Percentiles rank a stretch among this genome's conserved stretches.
These are phyloP conservation scores for Oryza longistaminata DNA, from an alignment of 176 grass and related monocot species.

Conservation along the genomic window DNA sequence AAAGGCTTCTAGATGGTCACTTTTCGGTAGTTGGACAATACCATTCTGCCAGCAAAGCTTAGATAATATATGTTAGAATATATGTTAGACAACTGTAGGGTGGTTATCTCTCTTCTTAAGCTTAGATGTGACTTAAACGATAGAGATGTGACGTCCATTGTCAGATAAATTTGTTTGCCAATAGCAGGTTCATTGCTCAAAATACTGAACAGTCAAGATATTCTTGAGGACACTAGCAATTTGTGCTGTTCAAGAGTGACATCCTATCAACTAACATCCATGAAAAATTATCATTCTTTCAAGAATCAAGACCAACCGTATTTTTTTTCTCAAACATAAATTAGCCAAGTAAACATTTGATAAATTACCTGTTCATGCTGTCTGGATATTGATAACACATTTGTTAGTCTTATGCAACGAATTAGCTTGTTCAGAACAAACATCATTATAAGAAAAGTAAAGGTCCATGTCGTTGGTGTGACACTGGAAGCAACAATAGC, in stretches of 20 bases:
- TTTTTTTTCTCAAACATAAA: not conserved
- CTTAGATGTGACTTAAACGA: constrained; percentile 32
- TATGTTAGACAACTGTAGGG: not conserved
- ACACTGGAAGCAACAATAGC: constrained; percentile 31
- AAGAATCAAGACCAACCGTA: not conserved
- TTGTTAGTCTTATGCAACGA: not conserved
- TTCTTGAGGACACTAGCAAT: not conserved
- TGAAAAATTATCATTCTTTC: not conserved
- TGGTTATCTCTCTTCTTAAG: constrained; percentile 15
- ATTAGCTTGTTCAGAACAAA: not conserved
- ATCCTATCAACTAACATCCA: not conserved
- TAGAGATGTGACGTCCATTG: constrained; percentile 37
- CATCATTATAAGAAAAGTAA: not conserved
- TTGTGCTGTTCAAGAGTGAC: not conserved
- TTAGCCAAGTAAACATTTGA: not conserved
- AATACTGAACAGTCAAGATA: constrained; percentile 2
- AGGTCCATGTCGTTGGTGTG: not conserved
- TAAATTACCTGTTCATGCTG: not conserved
- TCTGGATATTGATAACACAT: not conserved
- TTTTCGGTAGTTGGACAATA: constrained; percentile 40
- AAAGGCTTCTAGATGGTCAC: constrained; percentile 50
- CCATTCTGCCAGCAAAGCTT: constrained; percentile 33
- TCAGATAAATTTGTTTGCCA: constrained; percentile 30
- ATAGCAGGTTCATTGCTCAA: not conserved
- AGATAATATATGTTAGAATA: constrained; percentile 3